Percentiles rank a stretch among this genome's conserved stretches.
phyloP scores from a whole-genome alignment of 2,329 filamentous ascomycete genomes.

The Ceratocystis huliohia region DNA sequence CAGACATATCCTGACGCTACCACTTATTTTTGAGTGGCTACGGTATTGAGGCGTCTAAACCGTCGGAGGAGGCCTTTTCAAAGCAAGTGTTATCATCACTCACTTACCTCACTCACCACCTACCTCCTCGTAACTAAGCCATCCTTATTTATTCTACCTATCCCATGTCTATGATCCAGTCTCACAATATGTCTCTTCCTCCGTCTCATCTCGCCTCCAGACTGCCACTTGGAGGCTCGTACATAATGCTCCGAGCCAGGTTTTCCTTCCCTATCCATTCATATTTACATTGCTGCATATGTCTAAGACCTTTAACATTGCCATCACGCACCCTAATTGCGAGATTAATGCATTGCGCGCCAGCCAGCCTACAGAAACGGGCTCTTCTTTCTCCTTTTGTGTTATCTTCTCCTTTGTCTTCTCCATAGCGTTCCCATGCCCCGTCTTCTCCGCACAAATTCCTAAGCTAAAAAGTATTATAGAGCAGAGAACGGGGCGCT shows the following conservation, averaged over 20 bases:
- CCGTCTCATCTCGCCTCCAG: not conserved
- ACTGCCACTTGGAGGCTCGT: not conserved
- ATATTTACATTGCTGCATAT: not conserved
- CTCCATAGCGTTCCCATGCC: not conserved
- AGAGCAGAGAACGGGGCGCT: not conserved
- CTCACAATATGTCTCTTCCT: conserved; percentile 2
- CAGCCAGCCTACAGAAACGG: not conserved
- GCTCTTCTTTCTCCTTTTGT: not conserved
- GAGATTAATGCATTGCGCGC: not conserved
- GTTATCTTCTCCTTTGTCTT: not conserved
- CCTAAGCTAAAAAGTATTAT: not conserved
- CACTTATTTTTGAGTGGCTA: too few relatives aligned
- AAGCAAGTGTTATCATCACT: not conserved
- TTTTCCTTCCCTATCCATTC: not conserved
- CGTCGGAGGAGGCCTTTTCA: too few relatives aligned
- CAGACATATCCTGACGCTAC: too few relatives aligned
- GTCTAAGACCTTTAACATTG: not conserved
- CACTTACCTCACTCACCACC: not conserved
- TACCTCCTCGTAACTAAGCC: not conserved
- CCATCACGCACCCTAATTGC: not conserved
- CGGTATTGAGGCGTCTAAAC: too few relatives aligned
- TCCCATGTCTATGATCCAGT: not conserved
- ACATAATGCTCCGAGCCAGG: not conserved
- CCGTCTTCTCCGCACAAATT: conserved; percentile 3
- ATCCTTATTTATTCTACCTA: not conserved